Base-by-base conservation (phyloP, 2,329 filamentous ascomycete genomes). In the Thielaviopsis euricoi region DNA sequence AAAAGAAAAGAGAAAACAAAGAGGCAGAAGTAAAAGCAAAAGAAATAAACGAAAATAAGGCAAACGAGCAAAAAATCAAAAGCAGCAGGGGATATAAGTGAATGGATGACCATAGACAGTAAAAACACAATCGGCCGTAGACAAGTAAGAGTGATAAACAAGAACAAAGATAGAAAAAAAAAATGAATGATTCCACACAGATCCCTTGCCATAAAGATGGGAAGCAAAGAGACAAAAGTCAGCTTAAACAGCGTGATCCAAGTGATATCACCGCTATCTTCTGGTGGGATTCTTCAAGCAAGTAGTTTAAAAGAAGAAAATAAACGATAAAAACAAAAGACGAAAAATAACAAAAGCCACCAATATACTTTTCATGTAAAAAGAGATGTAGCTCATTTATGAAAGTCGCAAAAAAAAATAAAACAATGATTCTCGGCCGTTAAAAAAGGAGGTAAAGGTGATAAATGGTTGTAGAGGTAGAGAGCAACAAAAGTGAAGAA, bases 41-140 rank as follows among this genome's bases (percentile, higher is more conserved):
- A 33, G 54, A 54, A 46, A 22, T 22, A 52, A 46, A 22, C 10
- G 25, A 53, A 51, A 40, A 37, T 9, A n/a, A 52, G 52, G 33
- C 19, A 33, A 59, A 33, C 43, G 49, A 12, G 43, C 17, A 56
- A 19, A 58, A 52, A 57, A 60, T 40, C 50, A 60, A 60, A 56
- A 57, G 55, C 51, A 60, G 52, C 49, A 53, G 53, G 59, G 53
- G 59, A 58, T 56, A 58, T 58, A 60, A 58, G 49, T 53, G 56
- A 55, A 60, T 58, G 49, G 50, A 57, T 54, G 55, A 55, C 58
- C 55, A 60, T 55, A 26, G 13, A 52, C 49, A 52, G 53, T 53
- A 58, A 51, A 37, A 56, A 60, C 43, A 58, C 52, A 58, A 58
- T 60, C 55, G 55, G 58, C 56, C 56, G 56, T 58, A 56, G 25